Base-by-base conservation (phyloP, 2,329 filamentous ascomycete genomes). In the Xylariaceae sp. region DNA sequence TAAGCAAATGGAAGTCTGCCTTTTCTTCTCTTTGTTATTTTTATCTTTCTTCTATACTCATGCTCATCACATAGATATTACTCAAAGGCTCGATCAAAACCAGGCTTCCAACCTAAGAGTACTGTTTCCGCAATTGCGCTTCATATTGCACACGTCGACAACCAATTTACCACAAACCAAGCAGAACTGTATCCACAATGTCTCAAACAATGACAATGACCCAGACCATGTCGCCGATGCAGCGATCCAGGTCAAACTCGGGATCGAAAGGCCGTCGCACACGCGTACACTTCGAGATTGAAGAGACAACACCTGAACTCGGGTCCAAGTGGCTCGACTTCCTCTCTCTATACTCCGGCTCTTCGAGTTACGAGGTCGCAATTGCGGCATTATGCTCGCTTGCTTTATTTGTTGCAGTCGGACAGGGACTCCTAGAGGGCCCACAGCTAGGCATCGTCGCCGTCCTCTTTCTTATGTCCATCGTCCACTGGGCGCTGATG, bases 261-360 rank as follows among this genome's bases (percentile, higher is more conserved):
- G 50, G 55, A 15, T 52, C 55, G 2, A 58, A 58, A 35, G 46
- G 53, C n/a, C 57, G 53, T 23, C 58, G 58, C 33, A 56, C 55
- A 10, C 58, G 56, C 18, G 58, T 61, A 40, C 56, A 58, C 36
- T 61, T 61, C 24, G 58, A 61, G 42, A 59, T 61, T 30, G 55
- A 61, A 24, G 58, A 61, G 21, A 50, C 54, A 6, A 37, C 48
- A 2, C 54, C 57, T 24, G 57, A 58, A 18, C 48, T 57, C 47
- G 56, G 29, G 39, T 55, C 57, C 5, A 59, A 57, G 46, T 59
- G 49, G 57, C 53, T 59, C 36, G 48, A 59, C 50, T 20, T 55
- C 18, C 57, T 59, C 9, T 59, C 57, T 4, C 54, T 59, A 32
- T 59, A 59, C 55, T 56, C 56, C 20, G 58, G 58, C 27, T 59